Conservation (phyloP, 176 grass and related monocot genomes). For the Saccharum spontaneum region DNA sequence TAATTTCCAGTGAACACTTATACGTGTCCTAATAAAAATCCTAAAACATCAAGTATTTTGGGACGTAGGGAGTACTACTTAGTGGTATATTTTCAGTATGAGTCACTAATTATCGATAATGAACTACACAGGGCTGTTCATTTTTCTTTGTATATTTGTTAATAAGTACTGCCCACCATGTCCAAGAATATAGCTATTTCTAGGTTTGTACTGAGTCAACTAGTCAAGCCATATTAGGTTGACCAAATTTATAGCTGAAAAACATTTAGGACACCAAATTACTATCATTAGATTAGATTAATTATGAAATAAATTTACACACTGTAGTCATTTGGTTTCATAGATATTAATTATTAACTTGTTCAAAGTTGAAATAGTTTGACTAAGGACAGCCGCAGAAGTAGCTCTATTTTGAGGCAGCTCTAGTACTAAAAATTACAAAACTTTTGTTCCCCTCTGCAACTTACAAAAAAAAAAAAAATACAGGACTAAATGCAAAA, state of each 20-base stretch:
- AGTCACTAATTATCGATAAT: not conserved
- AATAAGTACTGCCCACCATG: not conserved
- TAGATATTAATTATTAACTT: not conserved
- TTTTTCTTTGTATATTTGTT: not conserved
- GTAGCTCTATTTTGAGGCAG: not conserved
- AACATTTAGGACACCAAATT: not conserved
- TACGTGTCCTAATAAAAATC: not conserved
- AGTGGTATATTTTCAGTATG: not conserved
- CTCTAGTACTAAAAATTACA: not conserved
- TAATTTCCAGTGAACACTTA: not conserved
- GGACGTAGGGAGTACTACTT: not conserved
- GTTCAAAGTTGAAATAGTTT: not conserved
- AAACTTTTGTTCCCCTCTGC: not conserved
- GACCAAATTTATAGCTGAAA: not conserved
- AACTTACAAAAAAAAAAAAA: constrained; percentile 16
- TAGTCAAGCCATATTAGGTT: not conserved
- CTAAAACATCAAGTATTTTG: not conserved
- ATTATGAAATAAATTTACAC: not conserved
- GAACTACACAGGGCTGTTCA: not conserved
- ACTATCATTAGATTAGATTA: not conserved
- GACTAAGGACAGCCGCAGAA: not conserved
- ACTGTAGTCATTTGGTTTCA: not conserved
- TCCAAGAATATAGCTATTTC: too few relatives aligned
- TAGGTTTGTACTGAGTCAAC: not conserved
- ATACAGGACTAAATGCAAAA: not conserved